phyloP scores from a whole-genome alignment of 2,329 filamentous ascomycete species.

The Beauveria brongniartii region DNA sequence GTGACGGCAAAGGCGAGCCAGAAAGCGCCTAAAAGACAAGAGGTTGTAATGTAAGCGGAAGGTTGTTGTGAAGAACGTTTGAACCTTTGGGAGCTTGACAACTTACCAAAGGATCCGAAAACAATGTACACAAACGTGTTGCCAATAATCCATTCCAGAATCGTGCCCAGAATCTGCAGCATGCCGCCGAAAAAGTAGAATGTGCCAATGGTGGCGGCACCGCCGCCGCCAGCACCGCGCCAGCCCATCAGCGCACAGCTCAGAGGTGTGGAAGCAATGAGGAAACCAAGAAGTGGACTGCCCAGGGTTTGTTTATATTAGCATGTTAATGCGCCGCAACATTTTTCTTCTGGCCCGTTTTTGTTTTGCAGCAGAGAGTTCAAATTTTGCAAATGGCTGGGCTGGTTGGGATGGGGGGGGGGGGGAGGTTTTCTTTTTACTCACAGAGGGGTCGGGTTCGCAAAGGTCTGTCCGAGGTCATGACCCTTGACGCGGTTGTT shows the following conservation, averaged over 20 bases:
- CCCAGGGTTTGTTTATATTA: not conserved
- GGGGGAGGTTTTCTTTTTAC: not conserved
- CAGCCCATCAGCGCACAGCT: constrained; percentile 37
- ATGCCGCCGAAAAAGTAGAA: constrained; percentile 40
- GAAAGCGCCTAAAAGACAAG: not conserved
- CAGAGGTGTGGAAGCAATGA: not conserved
- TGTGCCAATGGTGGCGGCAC: constrained; percentile 33
- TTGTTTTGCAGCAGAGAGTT: not conserved
- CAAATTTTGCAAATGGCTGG: no score
- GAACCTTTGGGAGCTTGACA: not conserved
- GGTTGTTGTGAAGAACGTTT: no score
- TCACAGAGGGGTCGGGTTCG: constrained; percentile 1
- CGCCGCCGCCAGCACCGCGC: constrained; percentile 34
- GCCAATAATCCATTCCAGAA: constrained; percentile 44
- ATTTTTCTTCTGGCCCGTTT: no score
- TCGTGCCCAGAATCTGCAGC: constrained; percentile 35
- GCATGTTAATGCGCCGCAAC: not conserved
- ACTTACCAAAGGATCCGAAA: constrained; percentile 23
- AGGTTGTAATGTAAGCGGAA: not conserved
- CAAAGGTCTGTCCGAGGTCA: not conserved
- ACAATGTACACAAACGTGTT: constrained; percentile 48
- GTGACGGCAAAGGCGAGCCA: constrained; percentile 7
- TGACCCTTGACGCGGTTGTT: not conserved
- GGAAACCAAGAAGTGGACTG: not conserved
- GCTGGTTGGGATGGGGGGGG: no score